Evolutionary conservation across 352 stramenopile species (phyloP).

Genomic region (Phytophthora fragariae): DNA sequence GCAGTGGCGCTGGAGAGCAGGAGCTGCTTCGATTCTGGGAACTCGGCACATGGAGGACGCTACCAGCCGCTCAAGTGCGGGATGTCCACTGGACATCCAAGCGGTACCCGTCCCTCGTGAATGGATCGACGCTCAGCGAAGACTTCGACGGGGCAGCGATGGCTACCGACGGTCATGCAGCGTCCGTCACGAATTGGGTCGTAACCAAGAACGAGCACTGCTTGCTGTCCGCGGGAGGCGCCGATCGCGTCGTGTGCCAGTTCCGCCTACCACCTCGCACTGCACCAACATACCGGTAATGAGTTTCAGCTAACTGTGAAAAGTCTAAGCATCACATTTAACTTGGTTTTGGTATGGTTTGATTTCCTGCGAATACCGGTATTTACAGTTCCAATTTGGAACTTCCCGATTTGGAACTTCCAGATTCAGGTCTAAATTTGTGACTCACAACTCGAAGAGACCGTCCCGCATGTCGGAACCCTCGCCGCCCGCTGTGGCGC

Average conservation of each 20-base stretch:
- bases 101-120: constrained; percentile 24
- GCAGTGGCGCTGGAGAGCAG: constrained; percentile 35
- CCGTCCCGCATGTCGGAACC: neutral
- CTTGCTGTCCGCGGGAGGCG: constrained; percentile 73
- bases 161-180: constrained; percentile 63
- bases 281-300: neutral
- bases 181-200: constrained; percentile 72
- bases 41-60: constrained; percentile 12
- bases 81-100: constrained; percentile 32
- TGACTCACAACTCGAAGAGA: neutral
- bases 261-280: constrained; percentile 41
- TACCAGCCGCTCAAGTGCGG: constrained; percentile 16
- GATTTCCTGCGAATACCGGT: too few relatives aligned
- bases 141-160: constrained; percentile 34
- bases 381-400: neutral
- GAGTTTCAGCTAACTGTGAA: too few relatives aligned
- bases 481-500: neutral
- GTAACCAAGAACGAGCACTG: constrained; percentile 77
- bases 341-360: too few relatives aligned
- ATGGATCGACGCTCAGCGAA: constrained; percentile 19
- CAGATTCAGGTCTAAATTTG: too few relatives aligned
- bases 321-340: too few relatives aligned
- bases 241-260: constrained; percentile 86
- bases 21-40: constrained; percentile 28
- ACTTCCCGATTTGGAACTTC: too few relatives aligned